These are phyloP conservation scores for Phytophthora pini DNA, from an alignment of 352 stramenopile species.

Conservation along the genomic window DNA sequence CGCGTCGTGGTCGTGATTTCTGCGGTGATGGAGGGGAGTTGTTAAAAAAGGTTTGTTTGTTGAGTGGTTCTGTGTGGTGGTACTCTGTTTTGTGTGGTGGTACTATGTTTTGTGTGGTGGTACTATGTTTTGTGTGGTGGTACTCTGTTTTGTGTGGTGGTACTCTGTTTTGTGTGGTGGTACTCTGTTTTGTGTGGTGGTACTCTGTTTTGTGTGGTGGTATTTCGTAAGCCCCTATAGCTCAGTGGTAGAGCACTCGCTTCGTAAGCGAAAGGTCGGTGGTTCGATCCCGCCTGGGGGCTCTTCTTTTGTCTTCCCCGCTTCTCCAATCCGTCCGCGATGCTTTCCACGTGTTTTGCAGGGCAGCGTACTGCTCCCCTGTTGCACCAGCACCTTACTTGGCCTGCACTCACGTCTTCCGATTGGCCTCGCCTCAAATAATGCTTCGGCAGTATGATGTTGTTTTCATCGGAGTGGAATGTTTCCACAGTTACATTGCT, in stretches of 20 bases:
- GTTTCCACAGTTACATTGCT: no score
- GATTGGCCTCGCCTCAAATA: no score
- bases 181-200: not conserved
- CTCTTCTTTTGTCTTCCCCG: slow-evolving; percentile 16
- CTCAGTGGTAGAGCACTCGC: slow-evolving; percentile 21
- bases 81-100: not conserved
- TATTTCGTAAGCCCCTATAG: slow-evolving; percentile 14
- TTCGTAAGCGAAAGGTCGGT: slow-evolving; percentile 20
- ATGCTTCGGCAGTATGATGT: no score
- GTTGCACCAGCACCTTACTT: not conserved
- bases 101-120: not conserved
- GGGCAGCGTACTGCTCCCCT: not conserved
- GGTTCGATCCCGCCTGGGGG: slow-evolving; percentile 22
- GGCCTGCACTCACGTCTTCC: no score
- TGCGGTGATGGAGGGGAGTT: no score
- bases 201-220: not conserved
- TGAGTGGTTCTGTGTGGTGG: not conserved
- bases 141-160: not conserved
- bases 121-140: not conserved
- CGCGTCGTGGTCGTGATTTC: not conserved
- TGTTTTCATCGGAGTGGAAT: not conserved
- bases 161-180: no score
- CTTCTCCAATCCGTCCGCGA: not conserved
- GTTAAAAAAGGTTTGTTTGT: not conserved
- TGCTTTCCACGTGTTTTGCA: not conserved